Evolutionary conservation across 805 yeast genomes (phyloP).

Genomic region (Candida boidinii): DNA sequence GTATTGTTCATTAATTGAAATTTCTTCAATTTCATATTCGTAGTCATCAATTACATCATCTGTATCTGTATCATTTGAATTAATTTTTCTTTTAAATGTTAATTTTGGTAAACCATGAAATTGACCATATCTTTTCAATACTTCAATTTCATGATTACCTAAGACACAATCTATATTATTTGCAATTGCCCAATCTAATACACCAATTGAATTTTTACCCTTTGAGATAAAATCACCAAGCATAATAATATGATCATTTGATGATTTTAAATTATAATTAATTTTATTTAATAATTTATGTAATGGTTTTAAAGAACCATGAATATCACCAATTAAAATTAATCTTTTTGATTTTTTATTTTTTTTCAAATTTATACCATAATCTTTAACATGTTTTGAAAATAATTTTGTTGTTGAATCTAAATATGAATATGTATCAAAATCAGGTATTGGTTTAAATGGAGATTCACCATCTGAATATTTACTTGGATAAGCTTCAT

Average conservation of each 20-base stretch:
- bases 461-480: slow-evolving; percentile 16
- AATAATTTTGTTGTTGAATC: slow-evolving; percentile 10
- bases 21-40: too few relatives aligned
- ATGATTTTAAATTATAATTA: slow-evolving; percentile 31
- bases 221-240: slow-evolving; percentile 83
- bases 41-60: slow-evolving; percentile 9
- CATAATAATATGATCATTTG: slow-evolving; percentile 52
- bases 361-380: slow-evolving; percentile 7
- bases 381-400: slow-evolving; percentile 12
- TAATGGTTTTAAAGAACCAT: slow-evolving; percentile 62
- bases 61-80: slow-evolving; percentile 3
- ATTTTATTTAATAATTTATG: slow-evolving; percentile 41
- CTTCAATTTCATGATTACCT: slow-evolving; percentile 83
- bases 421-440: slow-evolving; percentile 12
- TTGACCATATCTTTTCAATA: slow-evolving; percentile 55
- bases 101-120: slow-evolving; percentile 38
- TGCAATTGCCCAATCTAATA: slow-evolving; percentile 55
- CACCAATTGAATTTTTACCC: slow-evolving; percentile 68
- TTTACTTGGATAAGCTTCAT: too few relatives aligned
- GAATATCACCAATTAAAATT: slow-evolving; percentile 79
- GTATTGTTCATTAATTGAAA: slow-evolving; percentile 13
- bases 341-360: slow-evolving; percentile 32
- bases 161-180: slow-evolving; percentile 62
- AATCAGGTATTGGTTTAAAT: slow-evolving; percentile 17
- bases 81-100: slow-evolving; percentile 1